A percentile compares a stretch with the other conserved stretches of the same genome.
phyloP scores from a whole-genome alignment of 371 early-diverging fungal genomes.

The Rhizopus sp. region DNA sequence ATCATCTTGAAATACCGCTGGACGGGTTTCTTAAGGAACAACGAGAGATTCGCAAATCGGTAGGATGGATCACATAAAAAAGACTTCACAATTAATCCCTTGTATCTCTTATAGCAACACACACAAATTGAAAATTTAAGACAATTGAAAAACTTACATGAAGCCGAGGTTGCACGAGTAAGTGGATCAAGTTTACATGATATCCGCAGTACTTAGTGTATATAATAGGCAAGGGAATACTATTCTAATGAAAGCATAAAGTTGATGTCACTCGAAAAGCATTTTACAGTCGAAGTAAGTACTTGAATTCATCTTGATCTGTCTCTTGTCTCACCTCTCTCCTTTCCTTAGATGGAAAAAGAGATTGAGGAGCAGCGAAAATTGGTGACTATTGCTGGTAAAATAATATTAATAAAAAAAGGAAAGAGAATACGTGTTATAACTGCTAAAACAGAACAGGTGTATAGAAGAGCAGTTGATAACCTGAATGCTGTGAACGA shows the following conservation, averaged over 20 bases:
- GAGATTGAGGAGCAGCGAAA: constrained; percentile 34
- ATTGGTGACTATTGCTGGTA: constrained; percentile 28
- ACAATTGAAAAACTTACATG: constrained; percentile 42
- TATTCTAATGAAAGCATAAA: constrained; percentile 22
- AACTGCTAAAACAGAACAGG: constrained; percentile 35
- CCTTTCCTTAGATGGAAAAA: constrained; percentile 29
- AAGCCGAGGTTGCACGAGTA: constrained; percentile 45
- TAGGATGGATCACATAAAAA: constrained; percentile 12
- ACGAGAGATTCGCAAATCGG: constrained; percentile 34
- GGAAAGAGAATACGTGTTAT: neutral
- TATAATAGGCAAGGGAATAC: constrained; percentile 32
- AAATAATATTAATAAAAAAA: neutral
- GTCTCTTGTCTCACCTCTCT: neutral
- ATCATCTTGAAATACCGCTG: constrained; percentile 43
- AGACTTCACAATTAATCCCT: neutral
- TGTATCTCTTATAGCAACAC: constrained; percentile 30
- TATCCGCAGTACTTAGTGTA: neutral
- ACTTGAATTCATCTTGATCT: neutral
- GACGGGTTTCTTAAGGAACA: constrained; percentile 44
- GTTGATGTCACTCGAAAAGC: constrained; percentile 16
- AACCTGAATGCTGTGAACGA: constrained; percentile 31
- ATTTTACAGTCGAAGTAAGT: constrained; percentile 9
- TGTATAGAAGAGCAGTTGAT: constrained; percentile 37
- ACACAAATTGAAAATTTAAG: constrained; percentile 47
- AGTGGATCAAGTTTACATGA: constrained; percentile 7